These are phyloP conservation scores for Trichoderma oligosporum DNA, from an alignment of 2,329 filamentous ascomycete genomes.

Conservation along the genomic window DNA sequence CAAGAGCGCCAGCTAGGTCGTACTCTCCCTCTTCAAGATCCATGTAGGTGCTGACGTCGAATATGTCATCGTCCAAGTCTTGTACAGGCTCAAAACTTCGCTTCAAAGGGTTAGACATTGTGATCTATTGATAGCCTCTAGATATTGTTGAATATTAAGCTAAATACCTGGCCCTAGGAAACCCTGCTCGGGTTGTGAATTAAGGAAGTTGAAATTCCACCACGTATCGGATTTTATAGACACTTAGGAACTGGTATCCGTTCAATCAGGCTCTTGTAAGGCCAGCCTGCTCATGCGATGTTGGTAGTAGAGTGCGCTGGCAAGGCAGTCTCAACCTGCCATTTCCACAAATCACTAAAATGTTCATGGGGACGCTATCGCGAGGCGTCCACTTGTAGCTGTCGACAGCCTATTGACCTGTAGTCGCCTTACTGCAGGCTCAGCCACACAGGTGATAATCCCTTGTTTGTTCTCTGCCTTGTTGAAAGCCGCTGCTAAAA, in stretches of 20 bases:
- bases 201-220: background rate
- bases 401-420: too few relatives aligned
- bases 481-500: too few relatives aligned
- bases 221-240: background rate
- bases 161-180: too few relatives aligned
- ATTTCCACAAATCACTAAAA: too few relatives aligned
- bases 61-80: background rate
- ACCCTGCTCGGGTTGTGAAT: background rate
- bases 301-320: background rate
- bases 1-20: background rate
- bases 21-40: background rate
- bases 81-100: background rate
- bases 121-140: too few relatives aligned
- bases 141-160: too few relatives aligned
- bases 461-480: too few relatives aligned
- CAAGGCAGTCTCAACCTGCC: constrained; percentile 11
- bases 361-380: too few relatives aligned
- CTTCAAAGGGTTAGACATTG: constrained; percentile 7
- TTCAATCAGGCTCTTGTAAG: background rate
- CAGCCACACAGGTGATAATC: too few relatives aligned
- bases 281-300: background rate
- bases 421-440: too few relatives aligned
- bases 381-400: too few relatives aligned
- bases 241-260: too few relatives aligned
- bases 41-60: background rate